These are phyloP conservation scores for Cetraspora pellucida DNA, from an alignment of 192 early-diverging fungal genomes.

Conservation along the genomic window DNA sequence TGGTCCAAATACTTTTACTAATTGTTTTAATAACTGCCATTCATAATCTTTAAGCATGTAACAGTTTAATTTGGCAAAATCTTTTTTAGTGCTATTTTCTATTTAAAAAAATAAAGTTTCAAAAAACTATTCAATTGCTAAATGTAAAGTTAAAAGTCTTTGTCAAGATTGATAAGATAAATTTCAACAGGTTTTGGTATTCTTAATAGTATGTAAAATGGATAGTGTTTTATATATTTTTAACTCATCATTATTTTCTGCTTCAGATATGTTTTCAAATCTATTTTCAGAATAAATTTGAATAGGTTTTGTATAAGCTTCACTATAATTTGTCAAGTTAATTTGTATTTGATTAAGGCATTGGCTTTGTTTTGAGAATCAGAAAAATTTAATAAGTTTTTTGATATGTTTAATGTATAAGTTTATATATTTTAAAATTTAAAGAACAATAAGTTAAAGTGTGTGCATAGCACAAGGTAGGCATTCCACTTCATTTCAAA, in stretches of 20 bases:
- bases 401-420: not conserved
- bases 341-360: slow-evolving; percentile 6
- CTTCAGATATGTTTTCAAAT: not conserved
- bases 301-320: too few relatives aligned
- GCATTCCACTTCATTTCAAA: not conserved
- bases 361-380: slow-evolving; percentile 10
- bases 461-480: slow-evolving; percentile 2
- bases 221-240: not conserved
- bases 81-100: too few relatives aligned
- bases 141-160: not conserved
- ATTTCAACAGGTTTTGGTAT: slow-evolving; percentile 8
- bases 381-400: not conserved
- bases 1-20: not conserved
- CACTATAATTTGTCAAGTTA: not conserved
- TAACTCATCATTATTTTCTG: not conserved
- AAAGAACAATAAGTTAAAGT: slow-evolving; percentile 5
- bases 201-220: not conserved
- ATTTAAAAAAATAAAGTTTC: not conserved
- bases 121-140: slow-evolving; percentile 9
- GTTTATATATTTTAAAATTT: not conserved
- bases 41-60: not conserved
- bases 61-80: not conserved
- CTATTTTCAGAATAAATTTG: too few relatives aligned
- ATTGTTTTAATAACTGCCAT: not conserved
- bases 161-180: not conserved